Conservation (phyloP, 202 grass and related monocot species). For the Zoysia matrella region DNA sequence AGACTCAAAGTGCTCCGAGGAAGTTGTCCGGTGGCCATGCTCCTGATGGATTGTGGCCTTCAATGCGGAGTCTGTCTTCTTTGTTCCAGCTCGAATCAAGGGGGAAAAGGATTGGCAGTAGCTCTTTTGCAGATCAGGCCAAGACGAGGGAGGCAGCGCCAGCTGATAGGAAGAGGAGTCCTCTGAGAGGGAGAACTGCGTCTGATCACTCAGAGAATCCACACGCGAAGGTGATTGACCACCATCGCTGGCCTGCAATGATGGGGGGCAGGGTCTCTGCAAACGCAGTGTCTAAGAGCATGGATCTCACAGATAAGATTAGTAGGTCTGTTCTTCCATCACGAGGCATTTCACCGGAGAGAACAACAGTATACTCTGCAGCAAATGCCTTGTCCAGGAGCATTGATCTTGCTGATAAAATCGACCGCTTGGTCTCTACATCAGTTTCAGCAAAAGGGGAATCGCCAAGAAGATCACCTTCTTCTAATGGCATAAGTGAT, state of each 20-base stretch:
- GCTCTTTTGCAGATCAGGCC: slow-evolving; percentile 41
- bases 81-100: slow-evolving; percentile 76
- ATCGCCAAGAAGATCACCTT: slow-evolving; percentile 61
- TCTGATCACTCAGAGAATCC: slow-evolving; percentile 67
- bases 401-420: too few species aligned
- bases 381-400: slow-evolving; percentile 55
- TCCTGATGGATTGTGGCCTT: slow-evolving; percentile 23
- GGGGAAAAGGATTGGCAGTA: slow-evolving; percentile 35
- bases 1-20: slow-evolving; percentile 48
- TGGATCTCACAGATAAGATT: slow-evolving; percentile 79
- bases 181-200: slow-evolving; percentile 57
- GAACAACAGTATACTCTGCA: slow-evolving; percentile 45
- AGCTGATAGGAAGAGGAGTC: slow-evolving; percentile 80
- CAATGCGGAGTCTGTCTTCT: slow-evolving; percentile 2
- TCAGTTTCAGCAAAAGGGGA: slow-evolving; percentile 35
- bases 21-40: slow-evolving; percentile 47
- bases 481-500: slow-evolving; percentile 43
- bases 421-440: slow-evolving; percentile 38
- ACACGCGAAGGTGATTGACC: slow-evolving; percentile 80
- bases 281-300: slow-evolving; percentile 63
- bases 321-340: slow-evolving; percentile 57
- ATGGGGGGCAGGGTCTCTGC: slow-evolving; percentile 65
- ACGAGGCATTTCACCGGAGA: slow-evolving; percentile 60
- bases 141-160: slow-evolving; percentile 31
- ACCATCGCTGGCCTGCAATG: slow-evolving; percentile 95